Evolutionary conservation across 805 yeast genomes (phyloP), one percentile per base, ranked within the genome.

Genomic region (Nakazawaea molendinolei): DNA sequence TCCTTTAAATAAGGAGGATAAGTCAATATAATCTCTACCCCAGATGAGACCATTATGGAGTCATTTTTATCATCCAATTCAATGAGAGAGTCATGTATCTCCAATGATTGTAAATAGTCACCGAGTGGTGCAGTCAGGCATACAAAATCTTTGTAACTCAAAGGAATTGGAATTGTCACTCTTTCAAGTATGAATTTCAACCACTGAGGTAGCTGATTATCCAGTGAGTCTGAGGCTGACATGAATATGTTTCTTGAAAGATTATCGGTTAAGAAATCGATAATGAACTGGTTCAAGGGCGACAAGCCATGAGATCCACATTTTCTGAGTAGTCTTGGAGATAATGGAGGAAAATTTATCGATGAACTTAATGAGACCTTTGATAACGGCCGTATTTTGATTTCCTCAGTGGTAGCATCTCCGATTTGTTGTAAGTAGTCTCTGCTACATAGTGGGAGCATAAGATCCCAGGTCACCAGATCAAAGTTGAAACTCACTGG

Each of bases 151-250:
- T 27, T 21, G 12, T 21, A 9, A 4, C 21, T 25, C 15, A 33
- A 15, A 4, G 36, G 20, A n/a, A 36, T 21, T 9, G 40, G 40
- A 21, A 37, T 26, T 17, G 18, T 31, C 5, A 31, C 28, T n/a
- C 40, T 26, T 19, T 37, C 31, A 4, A 37, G 29, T 7, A 37
- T 37, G 23, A 32, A 37, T n/a, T 27, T 28, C 15, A 37, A 27
- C 40, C 40, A 37, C 8, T 10, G 12, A 3, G 40, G 40, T 13
- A 37, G 10, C 2, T 14, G 13, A 16, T 10, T 18, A 15, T 32
- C 24, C 14, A 16, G 28, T 2, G 18, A 8, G 10, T 22, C 27
- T 5, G 31, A n/a, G 9, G 36, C 36, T 4, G 28, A 23, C 7
- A 37, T 18, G 18, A 26, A 37, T 6, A 37, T 6, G 12, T 16